Evolutionary conservation across 768 basidiomycete genomes (phyloP).

Genomic region (Calvatia gigantea): DNA sequence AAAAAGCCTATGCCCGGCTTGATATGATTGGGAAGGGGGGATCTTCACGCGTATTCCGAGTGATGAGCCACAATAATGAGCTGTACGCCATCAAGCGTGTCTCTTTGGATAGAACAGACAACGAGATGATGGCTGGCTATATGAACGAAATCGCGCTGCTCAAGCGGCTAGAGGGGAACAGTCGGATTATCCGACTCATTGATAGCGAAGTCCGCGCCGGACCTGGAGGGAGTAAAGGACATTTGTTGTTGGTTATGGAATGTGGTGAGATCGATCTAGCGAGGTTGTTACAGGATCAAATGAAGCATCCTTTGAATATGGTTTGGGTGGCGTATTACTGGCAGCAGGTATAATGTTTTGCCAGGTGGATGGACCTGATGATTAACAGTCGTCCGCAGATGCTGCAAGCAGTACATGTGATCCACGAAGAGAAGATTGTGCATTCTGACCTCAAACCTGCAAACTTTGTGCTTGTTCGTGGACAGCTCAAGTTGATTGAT

Average conservation of each 20-base stretch:
- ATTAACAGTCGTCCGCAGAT: slow-evolving; percentile 54
- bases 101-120: slow-evolving; percentile 82
- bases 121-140: slow-evolving; percentile 87
- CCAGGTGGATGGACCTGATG: not conserved
- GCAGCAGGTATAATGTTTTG: slow-evolving; percentile 73
- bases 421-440: slow-evolving; percentile 97
- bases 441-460: slow-evolving; percentile 98
- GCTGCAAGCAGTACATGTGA: slow-evolving; percentile 97
- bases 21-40: slow-evolving; percentile 93
- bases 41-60: slow-evolving; percentile 92
- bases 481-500: slow-evolving; percentile 95
- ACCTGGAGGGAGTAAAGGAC: slow-evolving; percentile 67
- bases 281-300: slow-evolving; percentile 76
- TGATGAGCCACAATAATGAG: slow-evolving; percentile 70
- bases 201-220: slow-evolving; percentile 85
- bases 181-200: slow-evolving; percentile 85
- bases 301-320: slow-evolving; percentile 83
- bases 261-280: slow-evolving; percentile 94
- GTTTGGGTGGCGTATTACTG: slow-evolving; percentile 95
- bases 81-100: slow-evolving; percentile 93
- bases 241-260: slow-evolving; percentile 90
- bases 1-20: slow-evolving; percentile 76
- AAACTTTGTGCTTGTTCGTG: slow-evolving; percentile 95
- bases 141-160: slow-evolving; percentile 95
- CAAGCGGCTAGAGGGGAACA: slow-evolving; percentile 92